phyloP scores from a whole-genome alignment of 306 rosid species.

The Senna tora region DNA sequence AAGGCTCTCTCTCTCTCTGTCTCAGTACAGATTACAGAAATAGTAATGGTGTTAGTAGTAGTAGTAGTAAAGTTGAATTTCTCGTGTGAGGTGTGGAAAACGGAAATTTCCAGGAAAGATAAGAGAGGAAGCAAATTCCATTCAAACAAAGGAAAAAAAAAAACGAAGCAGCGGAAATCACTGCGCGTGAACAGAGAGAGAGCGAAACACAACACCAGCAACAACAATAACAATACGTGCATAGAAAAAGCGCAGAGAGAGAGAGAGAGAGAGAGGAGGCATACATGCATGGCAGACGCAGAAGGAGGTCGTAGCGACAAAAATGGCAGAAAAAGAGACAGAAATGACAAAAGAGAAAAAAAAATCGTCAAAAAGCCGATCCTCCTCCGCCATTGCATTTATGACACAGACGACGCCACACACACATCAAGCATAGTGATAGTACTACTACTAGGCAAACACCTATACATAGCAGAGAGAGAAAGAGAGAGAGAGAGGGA shows the following conservation, averaged over 20 bases:
- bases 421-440: not conserved
- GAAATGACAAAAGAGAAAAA: constrained; percentile 45
- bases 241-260: constrained; percentile 24
- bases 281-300: constrained; percentile 20
- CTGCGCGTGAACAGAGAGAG: constrained; percentile 3
- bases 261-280: not conserved
- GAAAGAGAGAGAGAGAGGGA: not conserved
- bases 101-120: constrained; percentile 23
- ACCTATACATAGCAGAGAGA: not conserved
- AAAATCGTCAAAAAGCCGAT: constrained; percentile 34
- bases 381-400: constrained; percentile 12
- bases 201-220: not conserved
- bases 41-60: not conserved
- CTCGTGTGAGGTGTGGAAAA: not conserved
- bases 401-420: constrained; percentile 23
- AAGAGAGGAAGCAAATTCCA: no score
- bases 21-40: no score
- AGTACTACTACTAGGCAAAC: not conserved
- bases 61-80: not conserved
- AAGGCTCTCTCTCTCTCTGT: not conserved
- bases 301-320: constrained; percentile 39
- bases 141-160: not conserved
- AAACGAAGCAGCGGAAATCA: constrained; percentile 3
- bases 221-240: not conserved
- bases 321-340: constrained; percentile 45